phyloP scores from a whole-genome alignment of 2,329 filamentous ascomycete species.

The Arthroderma sp. region DNA sequence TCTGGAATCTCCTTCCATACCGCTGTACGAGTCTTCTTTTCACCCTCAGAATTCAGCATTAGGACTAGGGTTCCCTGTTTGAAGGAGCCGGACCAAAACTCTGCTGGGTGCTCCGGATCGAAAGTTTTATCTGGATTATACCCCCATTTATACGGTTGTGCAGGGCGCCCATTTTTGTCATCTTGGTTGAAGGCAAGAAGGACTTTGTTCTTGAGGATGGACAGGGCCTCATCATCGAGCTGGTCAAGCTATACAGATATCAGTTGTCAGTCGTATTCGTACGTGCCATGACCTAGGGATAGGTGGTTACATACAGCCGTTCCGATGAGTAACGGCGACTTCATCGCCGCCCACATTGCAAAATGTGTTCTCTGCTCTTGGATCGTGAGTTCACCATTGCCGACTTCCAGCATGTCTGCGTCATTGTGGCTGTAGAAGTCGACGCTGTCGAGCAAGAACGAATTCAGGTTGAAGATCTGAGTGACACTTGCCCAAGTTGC shows the following conservation, averaged over 20 bases:
- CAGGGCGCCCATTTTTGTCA: conserved; percentile 27
- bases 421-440: conserved; percentile 41
- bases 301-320: conserved; percentile 16
- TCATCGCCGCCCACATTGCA: conserved; percentile 40
- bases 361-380: conserved; percentile 39
- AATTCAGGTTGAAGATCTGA: conserved; percentile 38
- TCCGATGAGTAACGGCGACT: conserved; percentile 39
- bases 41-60: conserved; percentile 10
- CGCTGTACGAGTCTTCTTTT: background rate
- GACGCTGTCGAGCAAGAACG: conserved; percentile 31
- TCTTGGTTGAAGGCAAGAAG: conserved; percentile 37
- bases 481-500: conserved; percentile 19
- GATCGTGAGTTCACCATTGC: conserved; percentile 35
- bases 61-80: conserved; percentile 19
- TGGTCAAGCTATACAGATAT: too few species aligned
- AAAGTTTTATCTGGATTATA: conserved; percentile 24
- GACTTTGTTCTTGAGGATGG: conserved; percentile 31
- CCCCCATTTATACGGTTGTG: conserved; percentile 30
- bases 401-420: conserved; percentile 39
- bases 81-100: conserved; percentile 25
- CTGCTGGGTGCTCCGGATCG: conserved; percentile 20
- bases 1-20: background rate
- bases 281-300: conserved; percentile 2
- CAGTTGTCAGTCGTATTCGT: too few species aligned
- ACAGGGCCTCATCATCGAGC: too few species aligned